Conservation (phyloP, 257 asterid genomes). For the Plectranthus barbatus region DNA sequence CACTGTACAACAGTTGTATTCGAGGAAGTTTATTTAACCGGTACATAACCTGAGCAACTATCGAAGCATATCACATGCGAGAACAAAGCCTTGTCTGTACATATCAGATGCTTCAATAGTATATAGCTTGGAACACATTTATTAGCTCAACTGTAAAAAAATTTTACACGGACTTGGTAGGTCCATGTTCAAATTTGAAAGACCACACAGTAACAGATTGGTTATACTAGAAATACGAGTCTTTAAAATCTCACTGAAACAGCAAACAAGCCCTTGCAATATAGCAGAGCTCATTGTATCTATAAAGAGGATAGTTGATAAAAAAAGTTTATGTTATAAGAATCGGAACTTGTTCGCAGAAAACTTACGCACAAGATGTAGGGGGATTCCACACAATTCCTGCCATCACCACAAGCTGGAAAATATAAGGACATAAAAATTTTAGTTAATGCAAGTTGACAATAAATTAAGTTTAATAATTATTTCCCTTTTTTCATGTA, state of each 20-base stretch:
- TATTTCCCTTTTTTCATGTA: neutral
- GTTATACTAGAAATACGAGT: neutral
- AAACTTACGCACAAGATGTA: constrained; percentile 95
- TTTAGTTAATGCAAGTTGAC: constrained; percentile 15
- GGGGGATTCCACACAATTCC: constrained; percentile 99
- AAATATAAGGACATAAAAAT: constrained; percentile 15
- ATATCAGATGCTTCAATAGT: neutral
- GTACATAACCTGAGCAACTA: too few species aligned
- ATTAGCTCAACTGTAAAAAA: too few species aligned
- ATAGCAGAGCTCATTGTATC: neutral
- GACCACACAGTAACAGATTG: neutral
- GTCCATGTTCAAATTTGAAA: neutral
- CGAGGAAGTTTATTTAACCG: too few species aligned
- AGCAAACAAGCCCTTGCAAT: too few species aligned
- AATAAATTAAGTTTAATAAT: constrained; percentile 20
- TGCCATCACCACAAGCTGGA: constrained; percentile 94
- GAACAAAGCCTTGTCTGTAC: neutral
- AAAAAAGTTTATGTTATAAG: neutral
- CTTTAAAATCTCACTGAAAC: neutral
- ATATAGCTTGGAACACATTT: too few species aligned
- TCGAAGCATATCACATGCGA: neutral
- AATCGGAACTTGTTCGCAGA: constrained; percentile 8
- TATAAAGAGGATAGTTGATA: neutral
- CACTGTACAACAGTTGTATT: too few species aligned
- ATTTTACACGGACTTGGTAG: neutral